Conservation (phyloP, 306 rosid species). For the Lathyrus aphaca region DNA sequence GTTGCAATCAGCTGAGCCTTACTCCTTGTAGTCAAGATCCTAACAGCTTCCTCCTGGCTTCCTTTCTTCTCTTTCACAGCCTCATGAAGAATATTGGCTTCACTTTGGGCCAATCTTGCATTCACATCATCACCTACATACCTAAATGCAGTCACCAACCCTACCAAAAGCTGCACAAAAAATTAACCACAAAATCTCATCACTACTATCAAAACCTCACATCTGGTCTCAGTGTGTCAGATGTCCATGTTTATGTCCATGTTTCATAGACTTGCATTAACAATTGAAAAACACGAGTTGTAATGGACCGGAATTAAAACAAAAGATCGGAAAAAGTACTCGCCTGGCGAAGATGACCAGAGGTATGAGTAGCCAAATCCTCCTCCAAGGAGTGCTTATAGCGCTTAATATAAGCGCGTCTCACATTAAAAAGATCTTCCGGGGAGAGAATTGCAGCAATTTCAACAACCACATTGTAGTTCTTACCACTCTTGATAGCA, state of each 20-base stretch:
- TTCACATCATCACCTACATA: constrained; percentile 56
- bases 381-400: constrained; percentile 83
- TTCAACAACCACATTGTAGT: constrained; percentile 61
- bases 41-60: constrained; percentile 62
- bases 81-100: constrained; percentile 71
- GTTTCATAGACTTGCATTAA: too few relatives aligned
- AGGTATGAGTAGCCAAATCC: constrained; percentile 70
- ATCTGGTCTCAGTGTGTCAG: too few relatives aligned
- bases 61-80: constrained; percentile 67
- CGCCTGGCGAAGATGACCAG: constrained; percentile 78
- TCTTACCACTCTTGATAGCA: constrained; percentile 55
- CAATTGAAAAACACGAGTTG: too few relatives aligned
- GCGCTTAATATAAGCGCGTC: constrained; percentile 50
- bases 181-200: constrained; percentile 25
- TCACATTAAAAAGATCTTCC: constrained; percentile 64
- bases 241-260: too few relatives aligned
- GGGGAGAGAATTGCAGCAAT: constrained; percentile 58
- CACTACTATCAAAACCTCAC: background rate
- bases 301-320: too few relatives aligned
- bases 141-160: constrained; percentile 53
- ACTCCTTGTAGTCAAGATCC: constrained; percentile 76
- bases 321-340: background rate
- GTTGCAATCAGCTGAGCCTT: constrained; percentile 50
- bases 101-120: constrained; percentile 52
- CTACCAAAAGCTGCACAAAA: constrained; percentile 61